Evolutionary conservation across 305 asterid species (phyloP), one percentile per base, ranked within the genome.

Genomic region (Fraxinus angustifolia): DNA sequence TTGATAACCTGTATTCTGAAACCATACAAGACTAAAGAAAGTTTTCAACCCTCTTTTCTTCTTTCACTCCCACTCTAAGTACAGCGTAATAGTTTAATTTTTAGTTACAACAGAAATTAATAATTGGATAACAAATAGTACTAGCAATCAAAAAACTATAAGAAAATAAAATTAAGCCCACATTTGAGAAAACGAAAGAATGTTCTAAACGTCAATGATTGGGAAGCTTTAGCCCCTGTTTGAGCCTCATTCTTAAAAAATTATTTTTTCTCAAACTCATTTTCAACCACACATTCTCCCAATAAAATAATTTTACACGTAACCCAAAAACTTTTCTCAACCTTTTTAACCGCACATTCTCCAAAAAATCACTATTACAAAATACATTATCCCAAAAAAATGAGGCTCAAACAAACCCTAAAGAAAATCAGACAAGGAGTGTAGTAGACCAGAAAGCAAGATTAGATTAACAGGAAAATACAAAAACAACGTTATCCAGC

Each of bases 11-110:
- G 53, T 26, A 3, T 14, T 8, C 12, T 67, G 73, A 19, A 58
- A 58, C 68, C 30, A 19, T 58, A 58, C 68, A 58, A 58, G 68
- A 58, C 12, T 19, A 58, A 58, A 58, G 3, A 58, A 58, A 58
- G 71, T 65, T 19, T 14, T 28, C 28, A 50, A 30, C 23, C 40
- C 40, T 3, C 21, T 68, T 68, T 68, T 33, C 65, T 33, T 34
- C 60, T 23, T 73, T 62, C 42, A 30, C 31, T 42, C 62, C 28
- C 8, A 74, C 58, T 1, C 73, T 68, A 74, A 71, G 53, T 58
- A 80, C 36, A 33, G 82, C 16, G 58, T 50, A 81, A 50, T 62
- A 58, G 84, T 53, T 73, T 48, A 79, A 73, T 50, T 50, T 3
- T 48, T 48, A 60, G 33, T 23, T 19, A 60, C 33, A 60, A 60